Evolutionary conservation across 169 alveolate species (phyloP), one percentile per base, ranked within the genome.

Genomic region (Cytauxzoon felis): DNA sequence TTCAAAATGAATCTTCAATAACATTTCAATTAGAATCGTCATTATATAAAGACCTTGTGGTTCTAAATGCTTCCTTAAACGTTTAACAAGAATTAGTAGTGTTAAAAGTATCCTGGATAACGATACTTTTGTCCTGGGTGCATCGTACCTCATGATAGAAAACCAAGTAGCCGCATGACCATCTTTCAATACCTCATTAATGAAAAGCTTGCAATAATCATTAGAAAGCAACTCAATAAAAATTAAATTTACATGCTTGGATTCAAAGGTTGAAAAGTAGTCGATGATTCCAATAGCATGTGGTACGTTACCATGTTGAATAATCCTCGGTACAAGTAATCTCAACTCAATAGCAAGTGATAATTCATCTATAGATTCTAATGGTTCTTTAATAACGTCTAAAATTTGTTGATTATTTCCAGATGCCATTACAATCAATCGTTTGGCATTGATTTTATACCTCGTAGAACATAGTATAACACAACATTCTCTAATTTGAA

Each of bases 301-400:
- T 16, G 56, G 33, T 52, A 56, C 72, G 21, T 71, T 71, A 1
- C 70, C 52, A 36, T 60, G 57, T 26, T 71, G 82, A 21, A 43
- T 33, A 41, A 71, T 71, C 36, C 82, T 38, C 13, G 82, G 82
- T 16, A 54, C 58, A 1, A 71, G 36, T 38, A 71, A 41, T 11
- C 82, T 52, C 16, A 71, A 61, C 26, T 59, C 82, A 27, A 71
- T 58, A 3, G 71, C 82, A 30, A 50, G 4, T 3, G 82, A 40
- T n/a, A 71, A 6, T 5, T 57, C 71, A 13, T n/a, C 5, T n/a
- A n/a, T 38, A 29, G 57, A 59, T 23, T 23, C 68, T 24, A 5
- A 13, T 13, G 2, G 43, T 36, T n/a, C 60, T 54, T 54, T 51
- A 16, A 51, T 54, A 49, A 54, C 16, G 2, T 32, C 54, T 18